These are phyloP conservation scores for Puccinia triticina DNA, from an alignment of 1,284 basidiomycete genomes.

Conservation along the genomic window DNA sequence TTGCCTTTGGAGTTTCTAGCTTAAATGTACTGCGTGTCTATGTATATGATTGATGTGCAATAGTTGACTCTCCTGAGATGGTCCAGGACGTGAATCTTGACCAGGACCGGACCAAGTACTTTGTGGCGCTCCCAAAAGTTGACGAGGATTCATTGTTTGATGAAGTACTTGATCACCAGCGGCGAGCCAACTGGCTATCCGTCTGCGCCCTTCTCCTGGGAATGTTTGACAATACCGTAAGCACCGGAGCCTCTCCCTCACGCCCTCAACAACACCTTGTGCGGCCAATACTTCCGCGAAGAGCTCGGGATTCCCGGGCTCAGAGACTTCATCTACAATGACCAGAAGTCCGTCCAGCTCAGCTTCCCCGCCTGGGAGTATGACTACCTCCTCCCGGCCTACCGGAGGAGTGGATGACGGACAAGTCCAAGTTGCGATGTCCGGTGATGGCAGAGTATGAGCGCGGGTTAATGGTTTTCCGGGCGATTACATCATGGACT, in stretches of 20 bases:
- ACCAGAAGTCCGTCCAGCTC: too few species aligned
- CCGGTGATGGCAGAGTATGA: too few species aligned
- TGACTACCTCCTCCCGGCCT: too few species aligned
- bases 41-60: conserved; percentile 73
- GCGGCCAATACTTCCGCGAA: too few species aligned
- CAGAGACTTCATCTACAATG: too few species aligned
- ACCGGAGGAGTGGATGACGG: conserved; percentile 77
- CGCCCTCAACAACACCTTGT: too few species aligned
- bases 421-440: conserved; percentile 73
- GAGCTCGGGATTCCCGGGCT: too few species aligned
- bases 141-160: too few species aligned
- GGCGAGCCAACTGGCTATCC: too few species aligned
- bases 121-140: too few species aligned
- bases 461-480: conserved; percentile 49
- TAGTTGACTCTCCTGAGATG: conserved; percentile 68
- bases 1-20: conserved; percentile 78
- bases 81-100: conserved; percentile 96
- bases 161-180: too few species aligned
- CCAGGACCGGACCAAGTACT: conserved; percentile 97
- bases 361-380: too few species aligned
- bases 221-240: conserved; percentile 92
- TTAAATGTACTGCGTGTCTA: conserved; percentile 34
- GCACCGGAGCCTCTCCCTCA: conserved; percentile 98
- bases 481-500: conserved; percentile 33
- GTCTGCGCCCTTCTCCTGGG: conserved; percentile 77